These are phyloP conservation scores for Elsinoe australis DNA, from an alignment of 2,329 filamentous ascomycete species.

Conservation along the genomic window DNA sequence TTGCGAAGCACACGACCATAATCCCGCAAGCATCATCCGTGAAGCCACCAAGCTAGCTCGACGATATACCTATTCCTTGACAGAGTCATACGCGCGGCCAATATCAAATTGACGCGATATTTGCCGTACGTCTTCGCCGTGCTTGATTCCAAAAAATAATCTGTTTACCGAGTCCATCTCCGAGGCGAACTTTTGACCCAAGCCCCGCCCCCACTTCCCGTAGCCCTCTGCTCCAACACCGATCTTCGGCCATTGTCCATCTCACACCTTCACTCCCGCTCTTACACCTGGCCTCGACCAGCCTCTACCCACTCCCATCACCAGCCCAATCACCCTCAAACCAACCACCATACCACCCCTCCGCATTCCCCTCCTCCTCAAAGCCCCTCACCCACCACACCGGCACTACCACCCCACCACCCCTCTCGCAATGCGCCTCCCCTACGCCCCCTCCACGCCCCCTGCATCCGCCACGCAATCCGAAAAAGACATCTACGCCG, in stretches of 20 bases:
- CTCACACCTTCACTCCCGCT: background rate
- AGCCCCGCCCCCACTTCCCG: conserved; percentile 15
- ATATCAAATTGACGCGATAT: too few species aligned
- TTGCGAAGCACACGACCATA: too few species aligned
- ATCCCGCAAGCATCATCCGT: too few species aligned
- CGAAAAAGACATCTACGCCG: conserved; percentile 48
- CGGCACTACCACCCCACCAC: conserved; percentile 6
- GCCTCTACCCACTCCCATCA: background rate
- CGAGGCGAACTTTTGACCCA: too few species aligned
- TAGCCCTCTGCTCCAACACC: background rate
- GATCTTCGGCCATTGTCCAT: background rate
- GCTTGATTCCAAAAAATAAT: too few species aligned
- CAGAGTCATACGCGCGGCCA: too few species aligned
- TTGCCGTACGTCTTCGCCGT: background rate
- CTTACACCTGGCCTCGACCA: background rate
- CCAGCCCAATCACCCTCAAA: background rate
- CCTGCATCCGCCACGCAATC: conserved; percentile 45
- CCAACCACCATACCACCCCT: background rate
- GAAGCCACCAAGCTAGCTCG: too few species aligned
- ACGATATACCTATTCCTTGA: too few species aligned
- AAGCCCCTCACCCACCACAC: background rate
- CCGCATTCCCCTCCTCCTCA: background rate
- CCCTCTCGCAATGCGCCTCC: conserved; percentile 52
- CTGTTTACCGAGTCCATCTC: conserved; percentile 15
- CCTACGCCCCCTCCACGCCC: conserved; percentile 55